A percentile compares a stretch with the other conserved stretches of the same genome.
Evolutionary conservation across 768 basidiomycete species (phyloP).

Genomic region (Termitomyces sp.): DNA sequence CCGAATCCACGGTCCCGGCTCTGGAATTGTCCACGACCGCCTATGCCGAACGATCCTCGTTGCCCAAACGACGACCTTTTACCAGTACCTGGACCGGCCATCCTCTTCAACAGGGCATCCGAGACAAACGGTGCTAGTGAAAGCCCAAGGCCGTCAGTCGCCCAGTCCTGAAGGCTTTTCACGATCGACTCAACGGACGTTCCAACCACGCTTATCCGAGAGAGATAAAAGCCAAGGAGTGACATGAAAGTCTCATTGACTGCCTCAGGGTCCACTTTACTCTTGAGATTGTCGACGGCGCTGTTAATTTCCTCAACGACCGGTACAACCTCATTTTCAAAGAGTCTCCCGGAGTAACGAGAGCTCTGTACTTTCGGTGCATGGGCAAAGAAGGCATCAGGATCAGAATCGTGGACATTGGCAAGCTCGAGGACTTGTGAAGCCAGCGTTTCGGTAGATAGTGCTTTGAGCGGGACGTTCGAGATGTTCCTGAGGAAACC

Average conservation of each 20-base stretch:
- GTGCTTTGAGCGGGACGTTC: conserved; percentile 62
- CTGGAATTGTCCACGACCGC: neutral
- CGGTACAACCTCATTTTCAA: conserved; percentile 10
- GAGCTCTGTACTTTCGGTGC: neutral
- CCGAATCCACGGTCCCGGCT: neutral
- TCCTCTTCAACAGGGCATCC: conserved; percentile 33
- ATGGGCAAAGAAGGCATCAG: conserved; percentile 25
- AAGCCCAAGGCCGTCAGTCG: conserved; percentile 49
- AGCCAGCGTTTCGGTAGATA: conserved; percentile 43
- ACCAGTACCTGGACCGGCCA: neutral
- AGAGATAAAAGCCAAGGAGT: conserved; percentile 67
- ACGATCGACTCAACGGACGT: conserved; percentile 37
- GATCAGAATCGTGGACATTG: conserved; percentile 39
- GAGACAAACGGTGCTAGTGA: conserved; percentile 46
- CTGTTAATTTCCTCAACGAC: conserved; percentile 23
- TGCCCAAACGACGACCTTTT: neutral
- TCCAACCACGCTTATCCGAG: conserved; percentile 44
- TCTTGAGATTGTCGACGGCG: conserved; percentile 24
- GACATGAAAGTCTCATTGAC: conserved; percentile 60
- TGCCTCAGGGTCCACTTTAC: conserved; percentile 40
- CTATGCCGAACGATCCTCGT: neutral
- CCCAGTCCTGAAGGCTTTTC: conserved; percentile 59
- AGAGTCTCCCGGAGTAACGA: neutral
- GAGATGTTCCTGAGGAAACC: conserved; percentile 60
- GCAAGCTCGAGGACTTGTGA: conserved; percentile 43